Conservation (phyloP, 768 basidiomycete genomes). For the Rhizopogon vulgaris region DNA sequence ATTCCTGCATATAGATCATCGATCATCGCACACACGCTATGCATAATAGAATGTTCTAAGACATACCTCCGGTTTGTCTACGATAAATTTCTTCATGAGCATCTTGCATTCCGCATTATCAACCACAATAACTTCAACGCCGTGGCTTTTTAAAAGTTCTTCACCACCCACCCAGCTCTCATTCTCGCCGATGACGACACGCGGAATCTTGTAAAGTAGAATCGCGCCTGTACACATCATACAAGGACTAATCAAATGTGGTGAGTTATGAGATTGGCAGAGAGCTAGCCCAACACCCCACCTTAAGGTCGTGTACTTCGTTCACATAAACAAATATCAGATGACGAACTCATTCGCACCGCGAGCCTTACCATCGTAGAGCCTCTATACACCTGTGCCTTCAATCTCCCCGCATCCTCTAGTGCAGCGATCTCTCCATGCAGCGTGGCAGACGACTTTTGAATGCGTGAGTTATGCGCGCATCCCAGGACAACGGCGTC, state of each 20-base stretch:
- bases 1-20: constrained; percentile 32
- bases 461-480: constrained; percentile 40
- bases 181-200: constrained; percentile 65
- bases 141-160: constrained; percentile 41
- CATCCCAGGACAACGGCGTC: constrained; percentile 31
- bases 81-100: constrained; percentile 53
- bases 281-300: constrained; percentile 11
- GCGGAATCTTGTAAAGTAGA: constrained; percentile 56
- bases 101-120: constrained; percentile 45
- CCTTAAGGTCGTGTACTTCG: constrained; percentile 35
- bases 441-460: constrained; percentile 35
- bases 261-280: background rate
- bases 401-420: constrained; percentile 47
- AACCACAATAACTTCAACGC: constrained; percentile 48
- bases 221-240: constrained; percentile 63
- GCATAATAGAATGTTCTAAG: constrained; percentile 5
- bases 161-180: constrained; percentile 48
- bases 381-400: constrained; percentile 37
- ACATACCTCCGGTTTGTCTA: constrained; percentile 46
- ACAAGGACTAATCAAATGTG: constrained; percentile 41
- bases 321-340: background rate
- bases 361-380: constrained; percentile 41
- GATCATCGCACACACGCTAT: constrained; percentile 1
- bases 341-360: background rate
- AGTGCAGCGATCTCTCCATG: constrained; percentile 47